Percentiles rank a stretch among this genome's conserved stretches.
Conservation (phyloP, 2,329 filamentous ascomycete genomes). For the Trichoderma gracile region DNA sequence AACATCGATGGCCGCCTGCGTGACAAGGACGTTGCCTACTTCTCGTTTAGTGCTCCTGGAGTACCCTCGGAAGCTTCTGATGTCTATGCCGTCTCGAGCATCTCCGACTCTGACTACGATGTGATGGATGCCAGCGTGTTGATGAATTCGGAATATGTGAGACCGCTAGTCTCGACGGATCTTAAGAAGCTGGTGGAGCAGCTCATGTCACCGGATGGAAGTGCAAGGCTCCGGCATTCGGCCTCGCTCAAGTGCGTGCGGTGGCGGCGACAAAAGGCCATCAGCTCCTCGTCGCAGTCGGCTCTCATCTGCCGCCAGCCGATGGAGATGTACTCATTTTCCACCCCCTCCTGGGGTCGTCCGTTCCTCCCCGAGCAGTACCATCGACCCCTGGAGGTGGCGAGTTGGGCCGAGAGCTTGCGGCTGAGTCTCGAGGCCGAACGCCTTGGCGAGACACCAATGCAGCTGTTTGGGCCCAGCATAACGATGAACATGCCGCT, state of each 20-base stretch:
- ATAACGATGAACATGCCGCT: constrained; percentile 22
- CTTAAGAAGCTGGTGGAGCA: constrained; percentile 67
- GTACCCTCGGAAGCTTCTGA: constrained; percentile 43
- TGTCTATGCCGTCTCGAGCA: constrained; percentile 78
- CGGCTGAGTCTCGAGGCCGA: constrained; percentile 41
- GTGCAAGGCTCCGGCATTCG: constrained; percentile 78
- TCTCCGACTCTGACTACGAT: constrained; percentile 69
- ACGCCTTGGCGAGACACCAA: constrained; percentile 30
- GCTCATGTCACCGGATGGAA: constrained; percentile 75
- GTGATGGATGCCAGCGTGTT: constrained; percentile 89
- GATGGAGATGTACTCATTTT: neutral
- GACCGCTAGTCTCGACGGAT: constrained; percentile 76
- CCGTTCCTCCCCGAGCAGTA: constrained; percentile 30
- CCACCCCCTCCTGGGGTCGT: constrained; percentile 20
- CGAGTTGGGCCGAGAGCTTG: constrained; percentile 42
- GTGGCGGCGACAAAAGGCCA: constrained; percentile 57
- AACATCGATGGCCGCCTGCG: constrained; percentile 58
- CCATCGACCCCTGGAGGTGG: constrained; percentile 39
- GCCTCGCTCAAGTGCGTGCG: constrained; percentile 78
- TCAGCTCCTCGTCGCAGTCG: constrained; percentile 25
- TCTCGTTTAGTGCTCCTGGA: constrained; percentile 55
- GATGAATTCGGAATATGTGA: constrained; percentile 88
- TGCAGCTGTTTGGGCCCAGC: constrained; percentile 5
- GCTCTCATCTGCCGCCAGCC: constrained; percentile 28
- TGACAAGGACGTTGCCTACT: constrained; percentile 60